Conservation (phyloP, 345 rosid species). For the Mallotus nudiflorus region DNA sequence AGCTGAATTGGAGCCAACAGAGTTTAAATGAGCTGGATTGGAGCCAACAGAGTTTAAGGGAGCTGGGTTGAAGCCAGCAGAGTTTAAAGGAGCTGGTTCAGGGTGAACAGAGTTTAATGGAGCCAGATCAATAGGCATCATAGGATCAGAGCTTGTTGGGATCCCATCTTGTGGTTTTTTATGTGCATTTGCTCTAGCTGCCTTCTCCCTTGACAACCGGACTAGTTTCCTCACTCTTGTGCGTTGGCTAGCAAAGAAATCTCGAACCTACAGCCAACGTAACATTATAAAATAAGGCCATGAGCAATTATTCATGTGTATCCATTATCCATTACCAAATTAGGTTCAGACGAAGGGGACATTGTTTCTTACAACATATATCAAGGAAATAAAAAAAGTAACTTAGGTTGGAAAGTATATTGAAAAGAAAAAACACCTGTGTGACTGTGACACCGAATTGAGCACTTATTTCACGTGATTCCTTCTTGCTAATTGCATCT, state of each 20-base stretch:
- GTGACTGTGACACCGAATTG: slow-evolving; percentile 80
- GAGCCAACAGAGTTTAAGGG: slow-evolving; percentile 10
- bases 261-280: slow-evolving; percentile 62
- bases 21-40: slow-evolving; percentile 18
- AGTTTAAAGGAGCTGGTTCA: slow-evolving; percentile 16
- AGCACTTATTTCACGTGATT: slow-evolving; percentile 91
- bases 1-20: neutral
- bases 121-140: slow-evolving; percentile 42
- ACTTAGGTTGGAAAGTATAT: slow-evolving; percentile 6
- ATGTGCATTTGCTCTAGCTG: slow-evolving; percentile 35
- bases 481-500: slow-evolving; percentile 94
- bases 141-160: slow-evolving; percentile 38
- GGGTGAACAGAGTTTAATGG: slow-evolving; percentile 51
- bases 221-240: slow-evolving; percentile 81
- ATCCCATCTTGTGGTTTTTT: slow-evolving; percentile 31
- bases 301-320: slow-evolving; percentile 5
- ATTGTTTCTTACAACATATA: too few species aligned
- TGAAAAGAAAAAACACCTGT: slow-evolving; percentile 51
- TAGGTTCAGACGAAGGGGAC: neutral
- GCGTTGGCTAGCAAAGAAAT: slow-evolving; percentile 82
- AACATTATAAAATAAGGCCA: slow-evolving; percentile 4
- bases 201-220: slow-evolving; percentile 79
- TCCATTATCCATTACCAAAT: neutral
- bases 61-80: neutral
- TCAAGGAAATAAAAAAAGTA: neutral